Percentiles rank a stretch among this genome's conserved stretches.
phyloP scores from a whole-genome alignment of 2,329 filamentous ascomycete species.

The Diplodia seriata region DNA sequence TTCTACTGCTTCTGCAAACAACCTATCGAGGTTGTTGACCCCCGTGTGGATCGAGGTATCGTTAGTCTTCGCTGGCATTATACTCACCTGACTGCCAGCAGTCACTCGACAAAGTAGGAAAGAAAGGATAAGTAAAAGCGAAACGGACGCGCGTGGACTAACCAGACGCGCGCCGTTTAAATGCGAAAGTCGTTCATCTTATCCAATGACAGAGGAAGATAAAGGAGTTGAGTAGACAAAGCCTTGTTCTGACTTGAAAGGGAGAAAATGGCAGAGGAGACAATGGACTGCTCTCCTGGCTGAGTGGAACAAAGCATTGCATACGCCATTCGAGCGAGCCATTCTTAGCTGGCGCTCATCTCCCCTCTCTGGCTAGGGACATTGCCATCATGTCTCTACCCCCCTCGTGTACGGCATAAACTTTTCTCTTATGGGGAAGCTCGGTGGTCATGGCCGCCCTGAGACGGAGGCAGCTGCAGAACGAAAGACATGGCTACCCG shows the following conservation, averaged over 20 bases:
- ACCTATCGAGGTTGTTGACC: not conserved
- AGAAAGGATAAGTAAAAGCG: not conserved
- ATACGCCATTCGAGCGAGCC: not conserved
- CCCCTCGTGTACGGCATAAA: no score
- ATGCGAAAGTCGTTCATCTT: not conserved
- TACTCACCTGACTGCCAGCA: constrained; percentile 29
- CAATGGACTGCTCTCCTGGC: not conserved
- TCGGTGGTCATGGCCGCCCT: not conserved
- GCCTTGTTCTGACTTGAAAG: not conserved
- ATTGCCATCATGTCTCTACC: no score
- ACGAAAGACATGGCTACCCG: not conserved
- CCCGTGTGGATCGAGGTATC: not conserved
- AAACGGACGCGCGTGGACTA: not conserved
- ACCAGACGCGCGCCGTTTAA: not conserved
- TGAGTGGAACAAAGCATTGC: not conserved
- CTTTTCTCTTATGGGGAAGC: no score
- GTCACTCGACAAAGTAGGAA: not conserved
- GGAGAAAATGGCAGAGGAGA: not conserved
- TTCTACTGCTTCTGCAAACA: constrained; percentile 1
- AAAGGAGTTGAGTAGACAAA: not conserved
- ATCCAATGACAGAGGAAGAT: not conserved
- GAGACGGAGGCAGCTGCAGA: not conserved
- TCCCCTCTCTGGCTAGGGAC: no score
- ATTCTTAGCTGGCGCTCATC: not conserved
- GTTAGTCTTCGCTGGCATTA: not conserved